Conservation (phyloP, 1,284 basidiomycete species). For the Pholiota adiposa region DNA sequence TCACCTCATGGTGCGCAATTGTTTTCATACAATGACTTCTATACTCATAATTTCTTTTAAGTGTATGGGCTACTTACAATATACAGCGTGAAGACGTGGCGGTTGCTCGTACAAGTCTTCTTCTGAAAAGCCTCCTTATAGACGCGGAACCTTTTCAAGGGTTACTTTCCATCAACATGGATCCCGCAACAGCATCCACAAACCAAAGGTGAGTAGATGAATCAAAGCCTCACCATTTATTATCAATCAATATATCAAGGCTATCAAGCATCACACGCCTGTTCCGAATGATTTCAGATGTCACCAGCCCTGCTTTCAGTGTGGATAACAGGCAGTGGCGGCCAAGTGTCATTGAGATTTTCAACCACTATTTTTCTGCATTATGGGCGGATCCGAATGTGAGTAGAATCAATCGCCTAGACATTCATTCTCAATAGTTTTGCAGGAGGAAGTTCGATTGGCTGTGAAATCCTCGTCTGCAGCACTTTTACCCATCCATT, state of each 20-base stretch:
- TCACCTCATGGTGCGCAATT: slow-evolving; percentile 58
- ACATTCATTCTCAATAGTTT: neutral
- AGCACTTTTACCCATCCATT: slow-evolving; percentile 64
- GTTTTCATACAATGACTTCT: neutral
- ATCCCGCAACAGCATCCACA: slow-evolving; percentile 8
- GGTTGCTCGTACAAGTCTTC: slow-evolving; percentile 52
- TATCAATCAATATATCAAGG: slow-evolving; percentile 26
- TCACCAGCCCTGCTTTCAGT: slow-evolving; percentile 60
- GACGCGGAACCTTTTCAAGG: slow-evolving; percentile 63
- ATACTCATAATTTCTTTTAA: slow-evolving; percentile 30
- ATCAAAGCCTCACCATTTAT: neutral
- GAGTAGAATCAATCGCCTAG: slow-evolving; percentile 18
- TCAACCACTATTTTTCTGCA: slow-evolving; percentile 61
- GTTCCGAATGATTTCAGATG: slow-evolving; percentile 67
- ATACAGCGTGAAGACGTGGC: slow-evolving; percentile 57
- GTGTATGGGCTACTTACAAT: slow-evolving; percentile 69
- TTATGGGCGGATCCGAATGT: slow-evolving; percentile 70
- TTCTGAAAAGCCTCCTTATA: slow-evolving; percentile 64
- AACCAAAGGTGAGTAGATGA: slow-evolving; percentile 26
- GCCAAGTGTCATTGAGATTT: slow-evolving; percentile 58
- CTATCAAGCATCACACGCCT: slow-evolving; percentile 50
- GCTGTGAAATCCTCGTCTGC: slow-evolving; percentile 59
- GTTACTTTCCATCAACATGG: slow-evolving; percentile 31
- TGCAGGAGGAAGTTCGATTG: slow-evolving; percentile 68
- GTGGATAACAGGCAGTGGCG: slow-evolving; percentile 71